These are phyloP conservation scores for Ogataea polymorpha DNA, from an alignment of 805 yeast species.

Conservation along the genomic window DNA sequence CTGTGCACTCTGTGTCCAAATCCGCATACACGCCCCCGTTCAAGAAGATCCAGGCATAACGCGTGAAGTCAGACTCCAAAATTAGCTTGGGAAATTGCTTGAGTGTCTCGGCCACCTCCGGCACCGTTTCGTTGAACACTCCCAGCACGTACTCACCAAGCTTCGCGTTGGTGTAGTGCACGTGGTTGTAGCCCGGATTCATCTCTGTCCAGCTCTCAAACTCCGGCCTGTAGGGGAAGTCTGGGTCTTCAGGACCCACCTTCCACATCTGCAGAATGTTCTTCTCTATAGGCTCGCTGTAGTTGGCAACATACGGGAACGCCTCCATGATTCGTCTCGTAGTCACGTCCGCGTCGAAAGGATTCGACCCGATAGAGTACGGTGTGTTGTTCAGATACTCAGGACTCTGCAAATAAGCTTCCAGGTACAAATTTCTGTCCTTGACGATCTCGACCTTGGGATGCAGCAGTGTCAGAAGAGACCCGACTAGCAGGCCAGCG, in stretches of 20 bases:
- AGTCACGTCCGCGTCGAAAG: conserved; percentile 13
- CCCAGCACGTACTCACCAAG: conserved; percentile 6
- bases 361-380: conserved; percentile 12
- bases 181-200: conserved; percentile 19
- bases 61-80: conserved; percentile 46
- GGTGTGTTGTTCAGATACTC: conserved; percentile 11
- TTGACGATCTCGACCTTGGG: conserved; percentile 3
- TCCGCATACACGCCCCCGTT: conserved; percentile 55
- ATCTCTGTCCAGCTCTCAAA: conserved; percentile 10
- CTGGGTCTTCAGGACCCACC: conserved; percentile 9
- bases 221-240: conserved; percentile 14
- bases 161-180: conserved; percentile 11
- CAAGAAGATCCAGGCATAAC: conserved; percentile 46
- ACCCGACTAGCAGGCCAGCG: conserved; percentile 7
- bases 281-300: conserved; percentile 15
- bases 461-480: conserved; percentile 1
- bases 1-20: conserved; percentile 41
- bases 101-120: conserved; percentile 45
- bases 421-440: conserved; percentile 4
- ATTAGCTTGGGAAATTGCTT: conserved; percentile 46
- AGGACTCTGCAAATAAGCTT: conserved; percentile 7
- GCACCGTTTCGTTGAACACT: conserved; percentile 28
- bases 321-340: conserved; percentile 8
- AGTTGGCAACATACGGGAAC: conserved; percentile 8
- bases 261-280: conserved; percentile 25